Evolutionary conservation across 2,329 filamentous ascomycete genomes (phyloP).

Genomic region (Colletotrichum siamense): DNA sequence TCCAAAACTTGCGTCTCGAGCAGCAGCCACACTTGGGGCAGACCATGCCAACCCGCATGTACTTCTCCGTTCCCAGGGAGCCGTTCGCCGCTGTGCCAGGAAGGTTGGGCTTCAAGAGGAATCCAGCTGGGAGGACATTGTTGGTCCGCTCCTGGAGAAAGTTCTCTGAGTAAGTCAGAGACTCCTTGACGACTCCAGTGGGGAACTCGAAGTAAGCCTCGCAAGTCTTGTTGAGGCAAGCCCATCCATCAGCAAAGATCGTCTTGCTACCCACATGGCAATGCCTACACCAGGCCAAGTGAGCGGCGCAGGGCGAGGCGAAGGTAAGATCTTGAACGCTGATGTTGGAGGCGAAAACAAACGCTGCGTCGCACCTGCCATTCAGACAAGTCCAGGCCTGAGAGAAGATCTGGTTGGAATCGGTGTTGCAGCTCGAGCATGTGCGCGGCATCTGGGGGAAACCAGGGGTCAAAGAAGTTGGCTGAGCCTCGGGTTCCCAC

Average conservation of each 20-base stretch:
- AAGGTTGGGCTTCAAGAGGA: constrained; percentile 38
- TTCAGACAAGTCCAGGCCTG: constrained; percentile 34
- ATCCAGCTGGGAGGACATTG: constrained; percentile 43
- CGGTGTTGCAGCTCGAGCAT: constrained; percentile 46
- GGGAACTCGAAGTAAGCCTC: constrained; percentile 51
- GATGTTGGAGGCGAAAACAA: neutral
- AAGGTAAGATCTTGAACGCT: constrained; percentile 6
- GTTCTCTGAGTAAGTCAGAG: constrained; percentile 55
- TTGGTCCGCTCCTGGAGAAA: constrained; percentile 62
- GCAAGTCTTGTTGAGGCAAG: constrained; percentile 45
- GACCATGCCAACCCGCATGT: constrained; percentile 67
- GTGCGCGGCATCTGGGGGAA: neutral
- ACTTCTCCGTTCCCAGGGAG: constrained; percentile 48
- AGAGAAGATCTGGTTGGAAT: constrained; percentile 42
- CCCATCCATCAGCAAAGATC: constrained; percentile 36
- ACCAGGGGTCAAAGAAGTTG: neutral
- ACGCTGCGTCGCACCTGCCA: constrained; percentile 16
- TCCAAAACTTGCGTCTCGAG: constrained; percentile 65
- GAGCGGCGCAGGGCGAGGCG: neutral
- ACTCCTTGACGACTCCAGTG: constrained; percentile 25
- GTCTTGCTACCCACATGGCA: constrained; percentile 46
- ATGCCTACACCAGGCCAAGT: constrained; percentile 14
- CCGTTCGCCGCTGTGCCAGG: constrained; percentile 39
- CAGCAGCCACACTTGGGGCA: constrained; percentile 70
- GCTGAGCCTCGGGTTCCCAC: constrained; percentile 54